A percentile compares a stretch with the other conserved stretches of the same genome.
phyloP scores from a whole-genome alignment of 2,329 filamentous ascomycete genomes.

The Plenodomus lindquistii region DNA sequence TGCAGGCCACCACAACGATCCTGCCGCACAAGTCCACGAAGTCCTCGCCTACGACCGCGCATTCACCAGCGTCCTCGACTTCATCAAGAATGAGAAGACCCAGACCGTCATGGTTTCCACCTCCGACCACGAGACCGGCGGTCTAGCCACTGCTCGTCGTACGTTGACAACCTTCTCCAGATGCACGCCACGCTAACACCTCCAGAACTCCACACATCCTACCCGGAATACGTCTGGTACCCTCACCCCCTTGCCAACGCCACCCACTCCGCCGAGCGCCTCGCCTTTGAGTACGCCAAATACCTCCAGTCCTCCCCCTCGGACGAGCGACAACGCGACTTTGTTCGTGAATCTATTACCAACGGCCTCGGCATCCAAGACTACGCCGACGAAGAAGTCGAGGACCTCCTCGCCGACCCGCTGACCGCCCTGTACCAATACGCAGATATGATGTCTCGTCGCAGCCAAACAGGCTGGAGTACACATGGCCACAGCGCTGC shows the following conservation, averaged over 20 bases:
- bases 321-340: slow-evolving; percentile 48
- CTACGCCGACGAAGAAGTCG: slow-evolving; percentile 71
- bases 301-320: slow-evolving; percentile 56
- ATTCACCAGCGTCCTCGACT: slow-evolving; percentile 81
- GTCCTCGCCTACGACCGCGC: slow-evolving; percentile 93
- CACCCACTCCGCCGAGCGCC: slow-evolving; percentile 72
- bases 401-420: slow-evolving; percentile 63
- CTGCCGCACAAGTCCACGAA: slow-evolving; percentile 68
- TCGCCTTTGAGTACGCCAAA: slow-evolving; percentile 63
- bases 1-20: slow-evolving; percentile 69
- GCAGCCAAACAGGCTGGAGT: slow-evolving; percentile 90
- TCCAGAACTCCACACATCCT: slow-evolving; percentile 60
- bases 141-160: slow-evolving; percentile 79
- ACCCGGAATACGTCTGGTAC: slow-evolving; percentile 78
- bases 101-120: slow-evolving; percentile 85
- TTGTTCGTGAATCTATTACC: slow-evolving; percentile 71
- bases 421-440: slow-evolving; percentile 65
- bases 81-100: slow-evolving; percentile 72
- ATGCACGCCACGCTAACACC: slow-evolving; percentile 13
- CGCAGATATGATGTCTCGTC: slow-evolving; percentile 82
- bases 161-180: slow-evolving; percentile 38
- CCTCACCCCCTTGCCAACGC: slow-evolving; percentile 80
- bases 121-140: slow-evolving; percentile 95
- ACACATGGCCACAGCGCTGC: slow-evolving; percentile 89
- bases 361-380: slow-evolving; percentile 77